Percentiles rank a stretch among this genome's conserved stretches.
Conservation (phyloP, 2,329 filamentous ascomycete genomes). For the Volutella citrinella region DNA sequence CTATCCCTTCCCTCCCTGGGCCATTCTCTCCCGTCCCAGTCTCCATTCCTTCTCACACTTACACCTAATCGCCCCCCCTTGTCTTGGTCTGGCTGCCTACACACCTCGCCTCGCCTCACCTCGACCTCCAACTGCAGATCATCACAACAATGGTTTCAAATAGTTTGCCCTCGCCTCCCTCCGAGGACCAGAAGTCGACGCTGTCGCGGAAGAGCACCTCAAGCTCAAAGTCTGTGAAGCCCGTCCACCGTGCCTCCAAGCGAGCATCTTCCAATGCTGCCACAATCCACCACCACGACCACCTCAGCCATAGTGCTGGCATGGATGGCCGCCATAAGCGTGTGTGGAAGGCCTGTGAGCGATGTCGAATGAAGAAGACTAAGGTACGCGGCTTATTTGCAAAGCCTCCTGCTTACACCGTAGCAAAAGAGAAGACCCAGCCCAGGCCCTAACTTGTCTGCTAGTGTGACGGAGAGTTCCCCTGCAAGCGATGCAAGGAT, state of each 20-base stretch:
- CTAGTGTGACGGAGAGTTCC: constrained; percentile 65
- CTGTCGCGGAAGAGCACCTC: constrained; percentile 36
- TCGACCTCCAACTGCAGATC: no score
- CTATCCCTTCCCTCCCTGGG: no score
- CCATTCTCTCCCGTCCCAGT: no score
- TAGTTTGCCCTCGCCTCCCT: constrained; percentile 51
- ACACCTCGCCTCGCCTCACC: no score
- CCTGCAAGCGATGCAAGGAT: constrained; percentile 65
- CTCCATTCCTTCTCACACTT: no score
- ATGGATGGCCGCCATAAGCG: constrained; percentile 60
- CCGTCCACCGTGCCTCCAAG: constrained; percentile 50
- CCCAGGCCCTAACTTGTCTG: no score
- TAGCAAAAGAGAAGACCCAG: no score
- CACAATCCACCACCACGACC: constrained; percentile 36
- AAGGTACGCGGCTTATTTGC: no score
- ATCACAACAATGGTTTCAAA: constrained; percentile 45
- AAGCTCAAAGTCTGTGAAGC: constrained; percentile 42
- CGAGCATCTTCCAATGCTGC: constrained; percentile 40
- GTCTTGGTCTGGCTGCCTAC: no score
- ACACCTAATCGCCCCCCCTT: no score
- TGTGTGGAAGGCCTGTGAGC: constrained; percentile 65
- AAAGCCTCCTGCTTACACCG: no score
- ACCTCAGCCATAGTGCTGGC: constrained; percentile 29
- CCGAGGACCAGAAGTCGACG: constrained; percentile 42
- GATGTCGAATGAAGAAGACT: constrained; percentile 68